These are phyloP conservation scores for Diplodia sapinea DNA, from an alignment of 2,329 filamentous ascomycete genomes.

Conservation along the genomic window DNA sequence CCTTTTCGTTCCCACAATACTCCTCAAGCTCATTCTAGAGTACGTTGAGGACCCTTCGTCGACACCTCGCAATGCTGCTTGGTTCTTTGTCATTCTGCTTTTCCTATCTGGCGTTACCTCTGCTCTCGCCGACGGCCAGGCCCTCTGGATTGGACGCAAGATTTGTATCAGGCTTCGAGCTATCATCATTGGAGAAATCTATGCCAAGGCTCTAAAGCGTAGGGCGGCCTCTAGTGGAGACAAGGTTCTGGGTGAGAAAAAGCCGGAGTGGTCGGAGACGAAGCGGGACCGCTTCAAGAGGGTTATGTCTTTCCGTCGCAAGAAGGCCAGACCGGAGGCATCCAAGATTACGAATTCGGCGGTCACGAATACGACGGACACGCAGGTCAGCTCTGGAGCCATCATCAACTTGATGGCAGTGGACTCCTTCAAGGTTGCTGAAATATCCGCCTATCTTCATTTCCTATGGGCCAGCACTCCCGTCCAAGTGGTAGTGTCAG, in stretches of 20 bases:
- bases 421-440: slow-evolving; percentile 97
- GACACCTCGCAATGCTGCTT: slow-evolving; percentile 84
- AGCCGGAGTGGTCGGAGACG: slow-evolving; percentile 50
- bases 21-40: slow-evolving; percentile 88
- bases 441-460: slow-evolving; percentile 92
- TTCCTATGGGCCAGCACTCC: slow-evolving; percentile 93
- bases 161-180: slow-evolving; percentile 92
- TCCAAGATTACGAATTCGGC: slow-evolving; percentile 47
- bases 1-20: slow-evolving; percentile 87
- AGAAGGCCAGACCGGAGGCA: slow-evolving; percentile 56
- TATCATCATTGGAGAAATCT: slow-evolving; percentile 96
- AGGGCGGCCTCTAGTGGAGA: slow-evolving; percentile 82
- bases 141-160: slow-evolving; percentile 90
- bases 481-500: slow-evolving; percentile 81
- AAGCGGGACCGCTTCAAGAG: slow-evolving; percentile 53
- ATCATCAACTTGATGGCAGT: slow-evolving; percentile 99
- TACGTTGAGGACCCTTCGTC: slow-evolving; percentile 84
- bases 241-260: slow-evolving; percentile 68
- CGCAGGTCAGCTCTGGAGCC: slow-evolving; percentile 91
- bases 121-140: slow-evolving; percentile 82
- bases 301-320: slow-evolving; percentile 63
- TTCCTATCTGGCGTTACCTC: slow-evolving; percentile 82
- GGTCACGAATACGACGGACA: slow-evolving; percentile 54
- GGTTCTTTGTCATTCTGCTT: slow-evolving; percentile 92
- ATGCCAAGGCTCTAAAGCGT: slow-evolving; percentile 90